These are phyloP conservation scores for Chlorella variabilis DNA, from an alignment of 163 green algal species.

Conservation along the genomic window DNA sequence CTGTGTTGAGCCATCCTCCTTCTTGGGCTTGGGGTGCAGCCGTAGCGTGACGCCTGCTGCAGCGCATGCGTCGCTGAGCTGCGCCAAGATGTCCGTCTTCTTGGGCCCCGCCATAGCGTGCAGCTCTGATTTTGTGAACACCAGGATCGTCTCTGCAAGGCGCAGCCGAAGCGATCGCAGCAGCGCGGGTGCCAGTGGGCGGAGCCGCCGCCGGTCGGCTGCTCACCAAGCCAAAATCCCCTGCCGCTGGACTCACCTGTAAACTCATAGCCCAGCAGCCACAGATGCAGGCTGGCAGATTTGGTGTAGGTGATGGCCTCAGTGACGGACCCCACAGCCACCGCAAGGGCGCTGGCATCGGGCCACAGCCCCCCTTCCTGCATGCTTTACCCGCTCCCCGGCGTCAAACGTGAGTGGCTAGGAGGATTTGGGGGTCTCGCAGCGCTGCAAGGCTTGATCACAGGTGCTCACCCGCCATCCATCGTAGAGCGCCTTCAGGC, in stretches of 20 bases:
- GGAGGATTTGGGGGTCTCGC: too few species aligned
- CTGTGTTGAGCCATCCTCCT: constrained; percentile 77
- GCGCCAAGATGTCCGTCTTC: constrained; percentile 84
- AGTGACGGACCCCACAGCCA: constrained; percentile 67
- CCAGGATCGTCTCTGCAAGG: constrained; percentile 90
- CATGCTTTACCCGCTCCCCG: background rate
- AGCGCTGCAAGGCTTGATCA: background rate
- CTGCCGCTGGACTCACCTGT: constrained; percentile 64
- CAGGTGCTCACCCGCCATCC: constrained; percentile 72
- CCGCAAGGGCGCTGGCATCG: constrained; percentile 60
- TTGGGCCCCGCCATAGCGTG: constrained; percentile 87
- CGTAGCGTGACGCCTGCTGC: constrained; percentile 64
- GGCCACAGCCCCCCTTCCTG: constrained; percentile 35
- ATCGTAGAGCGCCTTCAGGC: constrained; percentile 75
- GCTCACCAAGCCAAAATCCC: background rate
- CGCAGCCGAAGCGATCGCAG: too few species aligned
- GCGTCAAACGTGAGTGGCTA: too few species aligned
- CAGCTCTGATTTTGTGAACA: constrained; percentile 79
- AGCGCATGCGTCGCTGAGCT: constrained; percentile 56
- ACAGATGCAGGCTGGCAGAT: constrained; percentile 91
- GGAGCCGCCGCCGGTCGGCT: background rate
- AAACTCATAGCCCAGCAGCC: constrained; percentile 97
- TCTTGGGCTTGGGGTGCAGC: constrained; percentile 81
- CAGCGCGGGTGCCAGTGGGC: background rate
- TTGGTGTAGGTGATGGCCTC: constrained; percentile 95